Percentiles rank a stretch among this genome's conserved stretches.
phyloP scores from a whole-genome alignment of 441 rosid species.

The Gossypium gossypioides region DNA sequence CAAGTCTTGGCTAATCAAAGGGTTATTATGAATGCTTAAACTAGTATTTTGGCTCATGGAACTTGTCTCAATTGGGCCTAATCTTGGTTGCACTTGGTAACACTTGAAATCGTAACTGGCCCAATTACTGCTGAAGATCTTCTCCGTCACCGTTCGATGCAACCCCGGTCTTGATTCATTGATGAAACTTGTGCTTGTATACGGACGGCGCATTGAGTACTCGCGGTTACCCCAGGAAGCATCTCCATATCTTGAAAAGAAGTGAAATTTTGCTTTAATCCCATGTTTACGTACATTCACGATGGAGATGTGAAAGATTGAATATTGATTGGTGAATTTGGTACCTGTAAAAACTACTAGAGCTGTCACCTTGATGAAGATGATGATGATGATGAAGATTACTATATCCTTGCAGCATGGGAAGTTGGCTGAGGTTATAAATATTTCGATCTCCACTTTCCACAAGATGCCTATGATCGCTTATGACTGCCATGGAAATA shows the following conservation, averaged over 20 bases:
- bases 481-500: slow-evolving; percentile 34
- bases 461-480: slow-evolving; percentile 46
- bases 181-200: slow-evolving; percentile 27
- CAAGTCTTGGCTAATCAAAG: slow-evolving; percentile 9
- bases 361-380: slow-evolving; percentile 27
- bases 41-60: not conserved
- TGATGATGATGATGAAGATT: not conserved
- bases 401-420: slow-evolving; percentile 51
- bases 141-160: slow-evolving; percentile 26
- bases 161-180: slow-evolving; percentile 29
- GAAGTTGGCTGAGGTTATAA: slow-evolving; percentile 65
- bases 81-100: slow-evolving; percentile 16
- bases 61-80: slow-evolving; percentile 12
- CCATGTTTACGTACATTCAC: not conserved
- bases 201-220: slow-evolving; percentile 17
- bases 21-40: not conserved
- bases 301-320: not conserved
- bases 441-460: slow-evolving; percentile 57
- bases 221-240: slow-evolving; percentile 43
- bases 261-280: not conserved
- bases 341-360: slow-evolving; percentile 42
- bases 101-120: slow-evolving; percentile 9
- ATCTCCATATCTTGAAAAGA: slow-evolving; percentile 40
- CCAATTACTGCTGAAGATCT: slow-evolving; percentile 20
- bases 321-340: not conserved